A percentile compares a stretch with the other conserved stretches of the same genome.
Conservation (phyloP, 805 yeast species). For the Candida manassasensis region DNA sequence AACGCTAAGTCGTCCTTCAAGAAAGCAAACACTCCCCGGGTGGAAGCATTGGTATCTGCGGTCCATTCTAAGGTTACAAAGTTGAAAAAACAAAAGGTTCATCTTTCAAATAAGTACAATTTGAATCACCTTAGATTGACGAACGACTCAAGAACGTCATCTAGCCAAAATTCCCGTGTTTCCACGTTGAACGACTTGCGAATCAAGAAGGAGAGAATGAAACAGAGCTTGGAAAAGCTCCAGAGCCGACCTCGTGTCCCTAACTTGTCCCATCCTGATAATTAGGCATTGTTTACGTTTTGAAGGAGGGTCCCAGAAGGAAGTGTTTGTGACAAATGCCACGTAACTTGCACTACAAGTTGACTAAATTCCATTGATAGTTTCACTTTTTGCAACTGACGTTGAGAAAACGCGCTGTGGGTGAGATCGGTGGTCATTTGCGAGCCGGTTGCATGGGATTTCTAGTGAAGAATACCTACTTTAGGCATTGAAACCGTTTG, state of each 20-base stretch:
- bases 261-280: conserved; percentile 4
- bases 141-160: conserved; percentile 5
- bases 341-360: no score
- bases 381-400: no score
- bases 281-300: neutral
- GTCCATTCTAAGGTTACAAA: conserved; percentile 30
- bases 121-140: conserved; percentile 3
- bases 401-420: no score
- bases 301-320: no score
- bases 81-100: conserved; percentile 27
- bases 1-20: conserved; percentile 35
- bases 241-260: conserved; percentile 2
- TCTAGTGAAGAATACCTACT: no score
- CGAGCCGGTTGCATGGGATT: no score
- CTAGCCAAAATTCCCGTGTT: conserved; percentile 30
- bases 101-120: conserved; percentile 29
- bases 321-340: no score
- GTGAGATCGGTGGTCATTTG: no score
- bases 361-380: no score
- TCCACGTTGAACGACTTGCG: conserved; percentile 35
- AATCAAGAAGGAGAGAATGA: conserved; percentile 42
- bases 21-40: conserved; percentile 39
- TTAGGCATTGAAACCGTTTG: no score
- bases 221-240: conserved; percentile 29
- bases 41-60: conserved; percentile 24